Conservation (phyloP, 208 protist genomes). For the Crithidia brevicula region DNA sequence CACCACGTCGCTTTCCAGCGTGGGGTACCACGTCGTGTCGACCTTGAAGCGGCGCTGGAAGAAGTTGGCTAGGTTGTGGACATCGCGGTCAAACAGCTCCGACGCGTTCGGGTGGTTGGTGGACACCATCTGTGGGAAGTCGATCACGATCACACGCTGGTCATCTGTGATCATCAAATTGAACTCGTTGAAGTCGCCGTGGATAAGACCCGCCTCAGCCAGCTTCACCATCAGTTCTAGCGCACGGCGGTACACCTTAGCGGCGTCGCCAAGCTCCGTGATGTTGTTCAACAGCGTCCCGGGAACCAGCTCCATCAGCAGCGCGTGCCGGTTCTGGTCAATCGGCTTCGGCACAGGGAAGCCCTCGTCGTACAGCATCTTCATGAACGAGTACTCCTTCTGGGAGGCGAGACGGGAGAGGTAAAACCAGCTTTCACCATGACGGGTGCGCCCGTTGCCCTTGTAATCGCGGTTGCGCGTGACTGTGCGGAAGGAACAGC, state of each 20-base stretch:
- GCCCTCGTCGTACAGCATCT: slow-evolving; percentile 94
- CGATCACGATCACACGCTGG: slow-evolving; percentile 96
- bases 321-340: slow-evolving; percentile 97
- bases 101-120: slow-evolving; percentile 95
- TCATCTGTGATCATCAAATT: slow-evolving; percentile 97
- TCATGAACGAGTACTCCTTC: slow-evolving; percentile 99
- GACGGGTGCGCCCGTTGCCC: slow-evolving; percentile 68
- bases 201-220: slow-evolving; percentile 96
- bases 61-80: slow-evolving; percentile 96
- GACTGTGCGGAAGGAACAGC: slow-evolving; percentile 97
- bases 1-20: slow-evolving; percentile 79
- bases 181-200: slow-evolving; percentile 99
- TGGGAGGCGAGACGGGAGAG: slow-evolving; percentile 97
- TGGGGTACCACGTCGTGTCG: slow-evolving; percentile 61
- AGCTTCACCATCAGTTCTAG: slow-evolving; percentile 95
- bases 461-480: slow-evolving; percentile 98
- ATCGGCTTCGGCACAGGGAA: slow-evolving; percentile 98
- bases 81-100: slow-evolving; percentile 97
- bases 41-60: slow-evolving; percentile 95
- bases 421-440: slow-evolving; percentile 98
- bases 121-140: slow-evolving; percentile 99
- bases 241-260: slow-evolving; percentile 87
- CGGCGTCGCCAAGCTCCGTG: slow-evolving; percentile 85
- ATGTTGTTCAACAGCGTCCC: slow-evolving; percentile 96
- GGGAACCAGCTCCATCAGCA: slow-evolving; percentile 97